Evolutionary conservation across 2,329 filamentous ascomycete genomes (phyloP), one percentile per base, ranked within the genome.

Genomic region (Pestalotiopsis sp.): DNA sequence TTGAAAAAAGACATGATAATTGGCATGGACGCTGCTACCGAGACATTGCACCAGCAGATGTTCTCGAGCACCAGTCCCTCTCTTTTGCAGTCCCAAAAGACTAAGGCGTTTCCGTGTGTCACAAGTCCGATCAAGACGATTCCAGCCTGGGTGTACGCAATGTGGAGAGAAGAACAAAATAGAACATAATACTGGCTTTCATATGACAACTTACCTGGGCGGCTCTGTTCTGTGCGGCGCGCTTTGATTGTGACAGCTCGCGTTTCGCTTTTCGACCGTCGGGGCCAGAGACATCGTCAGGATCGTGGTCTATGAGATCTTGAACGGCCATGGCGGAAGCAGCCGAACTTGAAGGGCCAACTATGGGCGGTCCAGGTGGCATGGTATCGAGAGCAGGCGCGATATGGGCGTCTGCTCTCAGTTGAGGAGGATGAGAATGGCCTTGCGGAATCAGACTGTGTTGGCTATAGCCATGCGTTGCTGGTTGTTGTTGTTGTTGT

Each of bases 201-300:
- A n/a, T 65, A 66, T 65, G 73, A 68, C 17, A 67, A 79, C 91
- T 78, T 87, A 98, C 96, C 90, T 99, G 96, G 66, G 96, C 96
- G 75, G 95, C 96, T 79, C 96, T 88, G 78, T 99, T 99, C 79
- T 99, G 96, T 11, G 96, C 96, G 36, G 96, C 96, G 73, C 96
- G 92, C 84, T 98, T 99, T 49, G 94, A 97, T 59, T 95, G 96
- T 31, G 95, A 98, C 70, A 99, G 84, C 82, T 98, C 95, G 66
- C 96, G 89, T 81, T 97, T 97, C 13, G 91, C 91, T 81, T 96
- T 95, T 65, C 91, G 87, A 71, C 90, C 88, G 71, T 92, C 82
- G 72, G 83, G 70, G 7, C 73, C 73, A 4, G 73, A 72, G 23
- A 59, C 23, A 14, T 78, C 75, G 36, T 83, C 81, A 25, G 75